phyloP scores from a whole-genome alignment of 1,284 basidiomycete genomes.

The Gymnopus androsaceus region DNA sequence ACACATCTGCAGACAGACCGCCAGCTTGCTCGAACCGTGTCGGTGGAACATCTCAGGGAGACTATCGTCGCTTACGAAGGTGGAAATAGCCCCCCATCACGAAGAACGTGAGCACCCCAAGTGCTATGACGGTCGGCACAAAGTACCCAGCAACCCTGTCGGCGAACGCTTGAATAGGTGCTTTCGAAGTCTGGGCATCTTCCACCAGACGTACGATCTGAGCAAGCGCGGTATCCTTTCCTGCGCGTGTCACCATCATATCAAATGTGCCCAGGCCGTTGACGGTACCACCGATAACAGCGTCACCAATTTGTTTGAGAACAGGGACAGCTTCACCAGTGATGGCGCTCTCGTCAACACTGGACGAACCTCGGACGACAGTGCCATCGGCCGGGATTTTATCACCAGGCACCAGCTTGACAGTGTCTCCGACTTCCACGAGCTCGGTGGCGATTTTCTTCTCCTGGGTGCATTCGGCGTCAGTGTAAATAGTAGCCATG shows the following conservation, averaged over 20 bases:
- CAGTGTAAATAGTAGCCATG: slow-evolving; percentile 93
- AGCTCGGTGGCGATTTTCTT: slow-evolving; percentile 94
- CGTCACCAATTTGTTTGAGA: slow-evolving; percentile 79
- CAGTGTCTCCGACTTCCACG: slow-evolving; percentile 90
- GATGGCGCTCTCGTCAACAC: slow-evolving; percentile 95
- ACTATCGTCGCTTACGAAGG: slow-evolving; percentile 55
- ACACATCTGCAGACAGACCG: slow-evolving; percentile 95
- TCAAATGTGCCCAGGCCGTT: slow-evolving; percentile 96
- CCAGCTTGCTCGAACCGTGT: slow-evolving; percentile 84
- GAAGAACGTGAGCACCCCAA: slow-evolving; percentile 82
- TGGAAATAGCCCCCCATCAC: slow-evolving; percentile 83
- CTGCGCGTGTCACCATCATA: slow-evolving; percentile 92
- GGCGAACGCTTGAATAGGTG: slow-evolving; percentile 96
- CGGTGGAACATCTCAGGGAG: slow-evolving; percentile 85
- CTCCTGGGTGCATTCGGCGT: slow-evolving; percentile 77
- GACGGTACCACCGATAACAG: slow-evolving; percentile 94
- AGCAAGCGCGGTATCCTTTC: slow-evolving; percentile 92
- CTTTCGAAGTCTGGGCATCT: slow-evolving; percentile 97
- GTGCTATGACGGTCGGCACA: slow-evolving; percentile 87
- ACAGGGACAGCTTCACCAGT: slow-evolving; percentile 96
- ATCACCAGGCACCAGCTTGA: slow-evolving; percentile 96
- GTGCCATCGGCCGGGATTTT: slow-evolving; percentile 96
- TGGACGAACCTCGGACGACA: slow-evolving; percentile 83
- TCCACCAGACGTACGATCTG: slow-evolving; percentile 98
- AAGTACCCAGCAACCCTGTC: slow-evolving; percentile 95